Evolutionary conservation across 257 asterid genomes (phyloP), one percentile per base, ranked within the genome.

Genomic region (Primulina tabacum): DNA sequence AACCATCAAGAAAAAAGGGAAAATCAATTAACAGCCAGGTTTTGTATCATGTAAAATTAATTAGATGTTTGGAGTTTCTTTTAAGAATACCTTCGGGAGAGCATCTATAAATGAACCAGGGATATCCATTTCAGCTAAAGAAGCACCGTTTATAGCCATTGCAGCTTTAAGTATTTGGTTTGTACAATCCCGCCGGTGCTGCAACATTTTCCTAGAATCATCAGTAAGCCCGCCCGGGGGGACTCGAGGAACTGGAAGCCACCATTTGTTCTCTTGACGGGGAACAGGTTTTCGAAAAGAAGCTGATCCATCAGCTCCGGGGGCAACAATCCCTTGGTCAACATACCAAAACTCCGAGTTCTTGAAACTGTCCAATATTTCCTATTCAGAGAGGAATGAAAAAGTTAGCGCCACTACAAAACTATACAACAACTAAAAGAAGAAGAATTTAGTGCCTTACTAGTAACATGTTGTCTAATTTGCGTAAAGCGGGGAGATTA

Each of bases 81-180:
- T 21, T 53, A 17, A 16, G 47, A 38, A 37, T 75, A 88, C 97
- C 95, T 88, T 90, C 11, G 96, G 92, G 53, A 90, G 97, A 72
- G 87, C 67, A 56, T 88, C 96, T 26, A 85, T 43, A 72, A 84
- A 90, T 16, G 88, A 79, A 7, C 85, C 85, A 0, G 97, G 97
- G 40, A 87, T 81, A 18, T 88, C 84, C 90, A 90, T 90, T 29
- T 90, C 97, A 34, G 90, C 87, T 64, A 90, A 80, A 61, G 87
- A 81, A 47, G 82, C 76, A 66, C 82, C 80, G 77, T 90, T 90
- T 35, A 90, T 90, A 20, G 95, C 96, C 95, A 88, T 80, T 60
- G 92, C 92, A 33, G 97, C 97, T 84, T 90, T 90, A 35, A 87
- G 89, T 64, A 90, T 88, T 79, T 90, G 97, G 82, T 82, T 88